Conservation (phyloP, 257 asterid species). For the Fraxinus cuspidata region DNA sequence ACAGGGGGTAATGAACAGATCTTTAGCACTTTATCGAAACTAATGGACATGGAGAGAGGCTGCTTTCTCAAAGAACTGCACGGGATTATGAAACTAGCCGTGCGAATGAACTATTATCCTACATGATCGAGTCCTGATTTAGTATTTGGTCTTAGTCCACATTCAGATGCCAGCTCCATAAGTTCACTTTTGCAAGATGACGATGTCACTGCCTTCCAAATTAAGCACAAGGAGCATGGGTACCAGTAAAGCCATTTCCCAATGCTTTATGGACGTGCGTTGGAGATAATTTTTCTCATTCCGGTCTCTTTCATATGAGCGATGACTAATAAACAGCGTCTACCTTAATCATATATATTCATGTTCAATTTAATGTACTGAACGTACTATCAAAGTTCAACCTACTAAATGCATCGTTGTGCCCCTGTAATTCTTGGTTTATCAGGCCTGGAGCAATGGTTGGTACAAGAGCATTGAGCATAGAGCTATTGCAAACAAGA, state of each 20-base stretch:
- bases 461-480: constrained; percentile 50
- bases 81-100: constrained; percentile 34
- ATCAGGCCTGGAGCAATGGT: constrained; percentile 52
- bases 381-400: not conserved
- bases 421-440: not conserved
- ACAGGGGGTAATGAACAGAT: constrained; percentile 37
- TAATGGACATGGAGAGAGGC: constrained; percentile 36
- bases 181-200: constrained; percentile 45
- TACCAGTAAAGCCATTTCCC: constrained; percentile 43
- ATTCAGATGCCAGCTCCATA: constrained; percentile 39
- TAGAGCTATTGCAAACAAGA: constrained; percentile 36
- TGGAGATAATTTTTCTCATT: no score
- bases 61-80: constrained; percentile 32
- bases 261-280: constrained; percentile 39
- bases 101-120: constrained; percentile 46
- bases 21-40: constrained; percentile 30
- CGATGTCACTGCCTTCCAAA: constrained; percentile 33
- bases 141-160: constrained; percentile 54
- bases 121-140: constrained; percentile 42
- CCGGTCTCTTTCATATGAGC: no score
- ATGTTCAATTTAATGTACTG: not conserved
- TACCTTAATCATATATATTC: no score
- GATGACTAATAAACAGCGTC: no score
- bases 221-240: constrained; percentile 42
- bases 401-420: no score